A percentile compares a stretch with the other conserved stretches of the same genome.
These are phyloP conservation scores for Xylaria arbuscula DNA, from an alignment of 2,329 filamentous ascomycete genomes.

Conservation along the genomic window DNA sequence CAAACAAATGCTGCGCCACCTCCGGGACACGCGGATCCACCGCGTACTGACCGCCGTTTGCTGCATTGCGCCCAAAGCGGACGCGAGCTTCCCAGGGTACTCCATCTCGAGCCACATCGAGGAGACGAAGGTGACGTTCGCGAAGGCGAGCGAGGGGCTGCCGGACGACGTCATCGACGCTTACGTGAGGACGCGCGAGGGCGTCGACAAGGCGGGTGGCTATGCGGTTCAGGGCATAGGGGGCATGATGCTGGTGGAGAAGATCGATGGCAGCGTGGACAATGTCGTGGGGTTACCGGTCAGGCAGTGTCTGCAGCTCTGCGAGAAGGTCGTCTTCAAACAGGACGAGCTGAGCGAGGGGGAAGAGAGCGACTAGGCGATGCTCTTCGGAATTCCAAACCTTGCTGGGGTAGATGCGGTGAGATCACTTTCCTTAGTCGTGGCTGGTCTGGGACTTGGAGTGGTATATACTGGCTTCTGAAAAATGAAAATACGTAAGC, in stretches of 20 bases:
- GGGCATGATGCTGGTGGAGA: slow-evolving; percentile 86
- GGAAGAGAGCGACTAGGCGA: slow-evolving; percentile 39
- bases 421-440: not conserved
- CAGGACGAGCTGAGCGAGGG: slow-evolving; percentile 68
- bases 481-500: slow-evolving; percentile 7
- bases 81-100: slow-evolving; percentile 87
- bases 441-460: not conserved
- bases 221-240: slow-evolving; percentile 94
- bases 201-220: slow-evolving; percentile 94
- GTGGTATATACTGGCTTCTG: slow-evolving; percentile 19
- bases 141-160: slow-evolving; percentile 66
- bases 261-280: slow-evolving; percentile 88
- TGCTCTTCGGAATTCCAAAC: slow-evolving; percentile 12
- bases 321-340: slow-evolving; percentile 86
- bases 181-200: slow-evolving; percentile 87
- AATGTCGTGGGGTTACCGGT: slow-evolving; percentile 94
- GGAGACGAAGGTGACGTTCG: slow-evolving; percentile 92
- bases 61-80: slow-evolving; percentile 83
- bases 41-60: slow-evolving; percentile 88
- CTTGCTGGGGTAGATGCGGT: not conserved
- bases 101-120: slow-evolving; percentile 83
- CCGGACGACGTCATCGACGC: slow-evolving; percentile 83
- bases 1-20: slow-evolving; percentile 80
- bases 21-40: slow-evolving; percentile 82
- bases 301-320: slow-evolving; percentile 79